These are phyloP conservation scores for Dictyostelium capitatum DNA, from an alignment of 78 protist species.

Conservation along the genomic window DNA sequence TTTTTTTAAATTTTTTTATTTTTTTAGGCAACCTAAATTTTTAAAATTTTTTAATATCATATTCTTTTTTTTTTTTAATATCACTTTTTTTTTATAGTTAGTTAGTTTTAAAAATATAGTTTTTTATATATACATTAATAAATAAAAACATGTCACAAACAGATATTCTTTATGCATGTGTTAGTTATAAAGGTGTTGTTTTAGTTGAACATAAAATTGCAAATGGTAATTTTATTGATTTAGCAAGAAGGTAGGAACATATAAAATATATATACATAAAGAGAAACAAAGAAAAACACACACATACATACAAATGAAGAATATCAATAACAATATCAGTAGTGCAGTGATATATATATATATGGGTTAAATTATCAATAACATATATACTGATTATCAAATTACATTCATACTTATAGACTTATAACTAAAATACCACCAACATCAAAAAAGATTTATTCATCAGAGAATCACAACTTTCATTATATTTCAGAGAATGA, in stretches of 20 bases:
- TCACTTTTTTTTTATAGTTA: too few relatives aligned
- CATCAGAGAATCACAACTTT: conserved; percentile 68
- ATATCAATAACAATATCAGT: not conserved
- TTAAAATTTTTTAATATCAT: too few relatives aligned
- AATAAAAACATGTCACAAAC: conserved; percentile 5
- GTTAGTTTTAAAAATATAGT: too few relatives aligned
- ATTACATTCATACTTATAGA: conserved; percentile 8
- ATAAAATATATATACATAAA: not conserved
- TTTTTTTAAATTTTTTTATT: too few relatives aligned
- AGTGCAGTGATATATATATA: not conserved
- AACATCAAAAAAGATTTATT: conserved; percentile 58
- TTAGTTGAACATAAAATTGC: conserved; percentile 58
- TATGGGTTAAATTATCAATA: not conserved
- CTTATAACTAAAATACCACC: conserved; percentile 69
- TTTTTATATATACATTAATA: not conserved
- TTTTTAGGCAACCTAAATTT: too few relatives aligned
- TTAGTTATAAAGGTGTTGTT: conserved; percentile 58
- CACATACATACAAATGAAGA: not conserved
- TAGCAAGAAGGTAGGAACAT: conserved; percentile 50
- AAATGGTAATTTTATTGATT: conserved; percentile 61
- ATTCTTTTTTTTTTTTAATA: too few relatives aligned
- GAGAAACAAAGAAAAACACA: not conserved
- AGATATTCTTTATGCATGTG: conserved; percentile 62
- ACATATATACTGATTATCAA: not conserved
- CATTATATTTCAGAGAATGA: conserved; percentile 81